Evolutionary conservation across 345 rosid species (phyloP), one percentile per base, ranked within the genome.

Genomic region (Arabidopsis arenosa): DNA sequence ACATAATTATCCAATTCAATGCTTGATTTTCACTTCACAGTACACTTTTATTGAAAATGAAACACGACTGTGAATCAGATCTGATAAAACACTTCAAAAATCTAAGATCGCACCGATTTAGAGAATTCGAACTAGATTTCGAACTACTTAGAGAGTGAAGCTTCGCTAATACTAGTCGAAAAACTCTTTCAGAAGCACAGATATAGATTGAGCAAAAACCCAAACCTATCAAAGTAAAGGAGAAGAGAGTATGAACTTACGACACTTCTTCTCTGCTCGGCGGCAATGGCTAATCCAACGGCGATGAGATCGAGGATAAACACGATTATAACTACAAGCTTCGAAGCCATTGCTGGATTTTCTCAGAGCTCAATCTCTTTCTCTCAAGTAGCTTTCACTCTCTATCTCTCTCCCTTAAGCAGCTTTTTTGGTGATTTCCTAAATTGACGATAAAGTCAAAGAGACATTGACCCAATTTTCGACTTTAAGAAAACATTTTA

Each of bases 191-290:
- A 47, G 63, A 65, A 39, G 4, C 18, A 48, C 9, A 32, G 58
- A 59, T 47, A 35, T 28, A 58, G 67, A 67, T 5, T 33, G 14
- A 28, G 30, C 56, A 37, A 17, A 66, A 75, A 61, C 32, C 53
- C 78, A 14, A 73, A 47, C 71, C 68, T 65, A 56, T 44, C 40
- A 12, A 59, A 45, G 11, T 52, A 54, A 69, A 30, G 30, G 35
- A 43, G 41, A 30, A 32, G 39, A 49, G 9, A 48, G 59, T 12
- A 33, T 30, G 58, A 44, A 80, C 96, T 90, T 55, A 94, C 99
- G 57, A 87, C 89, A 84, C 93, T 94, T 85, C 97, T 86, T 74
- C 97, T 89, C 81, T 90, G 99, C 84, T 94, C 99, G 63, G 97
- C 97, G 44, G 95, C 99, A 56, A 90, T 85, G 71, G 97, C 97